Evolutionary conservation across 345 rosid genomes (phyloP).

Genomic region (Lenwebbia sp.): DNA sequence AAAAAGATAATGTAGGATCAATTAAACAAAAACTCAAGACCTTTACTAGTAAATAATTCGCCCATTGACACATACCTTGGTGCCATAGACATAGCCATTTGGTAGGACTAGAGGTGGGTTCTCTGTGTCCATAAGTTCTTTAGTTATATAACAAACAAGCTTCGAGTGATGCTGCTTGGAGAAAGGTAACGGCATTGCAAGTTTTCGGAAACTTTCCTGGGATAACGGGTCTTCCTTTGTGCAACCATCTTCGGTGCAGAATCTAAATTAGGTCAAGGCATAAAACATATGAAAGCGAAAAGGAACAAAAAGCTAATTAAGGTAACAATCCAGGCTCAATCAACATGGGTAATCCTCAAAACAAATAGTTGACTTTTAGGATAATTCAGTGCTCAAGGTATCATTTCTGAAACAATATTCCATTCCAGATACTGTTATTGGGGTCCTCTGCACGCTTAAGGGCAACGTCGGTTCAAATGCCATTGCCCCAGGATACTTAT

Average conservation of each 20-base stretch:
- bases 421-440: neutral
- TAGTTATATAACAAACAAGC: constrained; percentile 92
- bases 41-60: neutral
- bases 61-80: constrained; percentile 47
- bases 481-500: neutral
- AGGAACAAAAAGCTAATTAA: neutral
- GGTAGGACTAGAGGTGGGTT: constrained; percentile 98
- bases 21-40: neutral
- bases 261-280: constrained; percentile 46
- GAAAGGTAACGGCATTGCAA: constrained; percentile 74
- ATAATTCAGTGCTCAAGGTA: neutral
- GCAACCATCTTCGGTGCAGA: constrained; percentile 76
- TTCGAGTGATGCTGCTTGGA: constrained; percentile 97
- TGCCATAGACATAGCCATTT: constrained; percentile 88
- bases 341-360: neutral
- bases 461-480: neutral
- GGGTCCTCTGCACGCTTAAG: neutral
- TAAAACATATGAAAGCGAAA: neutral
- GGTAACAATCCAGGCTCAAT: neutral
- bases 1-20: neutral
- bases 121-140: constrained; percentile 96
- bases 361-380: neutral
- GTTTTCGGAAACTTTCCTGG: constrained; percentile 81
- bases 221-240: constrained; percentile 94
- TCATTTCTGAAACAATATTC: neutral